Base-by-base conservation (phyloP, 495 filamentous ascomycete species). In the Neurospora sp. region DNA sequence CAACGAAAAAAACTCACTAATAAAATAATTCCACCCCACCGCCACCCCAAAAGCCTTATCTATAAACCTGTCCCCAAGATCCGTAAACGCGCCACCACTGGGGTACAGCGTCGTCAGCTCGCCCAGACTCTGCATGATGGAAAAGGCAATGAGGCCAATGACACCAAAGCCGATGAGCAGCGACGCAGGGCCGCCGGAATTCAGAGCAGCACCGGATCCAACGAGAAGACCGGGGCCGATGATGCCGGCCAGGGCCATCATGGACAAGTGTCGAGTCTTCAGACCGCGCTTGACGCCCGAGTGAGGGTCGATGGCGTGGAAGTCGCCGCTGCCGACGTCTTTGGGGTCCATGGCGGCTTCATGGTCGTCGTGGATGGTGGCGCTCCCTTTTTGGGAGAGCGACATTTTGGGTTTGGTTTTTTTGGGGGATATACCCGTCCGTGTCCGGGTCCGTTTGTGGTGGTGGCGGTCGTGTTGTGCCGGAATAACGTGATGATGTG, bases 11-110 rank as follows among this genome's bases (percentile, higher is more conserved):
- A 59, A 65, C 53, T 35, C 14, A 65, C 53, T 85, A 72, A 92
- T 87, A 76, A 88, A 89, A 76, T 93, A 93, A 76, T 92, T 89
- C 91, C 91, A 93, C 39, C 93, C 93, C 75, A 97, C 93, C 44
- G 93, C 91, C 74, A 94, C 94, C 42, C 92, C 93, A 81, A 94
- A 88, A 48, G 90, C 90, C 61, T 91, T 89, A 78, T 93, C 90
- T 70, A 93, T 87, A 74, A 94, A 89, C 44, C 91, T 87, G 71
- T 91, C 85, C 35, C 90, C 90, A 48, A 93, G 90, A 41, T 89
- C 80, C 14, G 83, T 85, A 72, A 88, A 83, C 18, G 87, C 82
- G 53, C 86, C 91, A 42, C 89, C 90, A 65, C 89, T 85, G 10
- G 91, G 91, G 74, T 90, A 93, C 74, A 91, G 84, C 71, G 91